These are phyloP conservation scores for Diaporthe aspalathi DNA, from an alignment of 2,329 filamentous ascomycete genomes.

Conservation along the genomic window DNA sequence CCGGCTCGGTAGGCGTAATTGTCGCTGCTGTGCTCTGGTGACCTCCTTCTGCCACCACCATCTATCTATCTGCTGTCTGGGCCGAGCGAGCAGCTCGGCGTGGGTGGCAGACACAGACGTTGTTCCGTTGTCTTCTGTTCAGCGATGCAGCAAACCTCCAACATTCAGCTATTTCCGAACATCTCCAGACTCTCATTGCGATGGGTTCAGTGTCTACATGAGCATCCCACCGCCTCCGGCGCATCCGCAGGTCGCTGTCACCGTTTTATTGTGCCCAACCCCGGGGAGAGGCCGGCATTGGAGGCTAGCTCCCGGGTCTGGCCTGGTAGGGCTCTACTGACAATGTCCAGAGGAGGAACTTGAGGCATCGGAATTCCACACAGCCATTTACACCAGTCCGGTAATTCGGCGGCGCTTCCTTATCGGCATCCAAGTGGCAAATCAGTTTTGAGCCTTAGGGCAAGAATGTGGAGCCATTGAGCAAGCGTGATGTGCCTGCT, in stretches of 20 bases:
- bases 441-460: neutral
- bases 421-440: constrained; percentile 4
- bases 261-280: constrained; percentile 8
- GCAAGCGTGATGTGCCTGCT: constrained; percentile 9
- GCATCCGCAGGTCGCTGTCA: constrained; percentile 8
- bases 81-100: neutral
- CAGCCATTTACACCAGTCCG: neutral
- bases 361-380: neutral
- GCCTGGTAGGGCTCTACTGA: constrained; percentile 9
- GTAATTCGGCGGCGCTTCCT: constrained; percentile 5
- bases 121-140: neutral
- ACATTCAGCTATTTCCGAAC: neutral
- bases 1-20: neutral
- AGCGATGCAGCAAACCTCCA: neutral
- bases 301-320: constrained; percentile 17
- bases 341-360: neutral
- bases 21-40: neutral
- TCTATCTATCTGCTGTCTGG: too few relatives aligned
- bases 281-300: constrained; percentile 14
- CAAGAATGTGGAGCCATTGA: neutral
- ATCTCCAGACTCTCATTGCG: neutral
- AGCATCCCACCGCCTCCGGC: constrained; percentile 5
- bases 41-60: neutral
- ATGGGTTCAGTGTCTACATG: neutral
- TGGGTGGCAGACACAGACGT: neutral